Base-by-base conservation (phyloP, 2,329 filamentous ascomycete species). In the Aspergillus piperis region DNA sequence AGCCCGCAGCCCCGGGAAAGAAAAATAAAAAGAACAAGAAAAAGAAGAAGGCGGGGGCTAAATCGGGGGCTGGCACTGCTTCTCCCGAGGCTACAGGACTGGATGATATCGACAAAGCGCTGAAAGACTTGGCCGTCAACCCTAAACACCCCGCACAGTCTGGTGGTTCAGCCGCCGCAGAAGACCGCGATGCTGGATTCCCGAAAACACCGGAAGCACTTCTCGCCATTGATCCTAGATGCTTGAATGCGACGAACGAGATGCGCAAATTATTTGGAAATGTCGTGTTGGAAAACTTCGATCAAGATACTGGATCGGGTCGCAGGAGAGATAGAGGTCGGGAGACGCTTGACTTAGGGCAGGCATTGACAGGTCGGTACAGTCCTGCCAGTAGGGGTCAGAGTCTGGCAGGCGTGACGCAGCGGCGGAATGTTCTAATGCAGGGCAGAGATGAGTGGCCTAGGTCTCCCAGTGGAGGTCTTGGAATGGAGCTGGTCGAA, bases 361-460 rank as follows among this genome's bases (percentile, higher is more conserved):
- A 81, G 63, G 84, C 84, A 32, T 73, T 87, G 48, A 82, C 82
- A 23, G 84, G 83, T 11, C 77, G 80, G 61, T 82, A 83, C 62
- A 80, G 75, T 58, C 78, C 79, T 7, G 83, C 83, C 5, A 84
- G 84, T 15, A 83, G 86, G 23, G 83, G 83, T 1, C 84, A 86
- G 66, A 88, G 85, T 66, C 81, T 95, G 54, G 86, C 88, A 1
- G 88, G 91, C 55, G 82, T 92, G 32, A 88, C 89, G 19, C 80
- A 91, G 30, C 85, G 90, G 48, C 85, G 89, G 38, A 97, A 96
- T 70, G 83, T 91, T 11, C 94, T 96, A 71, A 87, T 96, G 61
- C 90, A 92, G 67, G 91, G 91, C 51, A 93, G 92, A 70, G 91
- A 95, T 64, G 87, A 90, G 54, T 97, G 93, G 93, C 93, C 92